phyloP scores from a whole-genome alignment of 495 filamentous ascomycete species.

The Aspergillus sclerotiicarbonarius region DNA sequence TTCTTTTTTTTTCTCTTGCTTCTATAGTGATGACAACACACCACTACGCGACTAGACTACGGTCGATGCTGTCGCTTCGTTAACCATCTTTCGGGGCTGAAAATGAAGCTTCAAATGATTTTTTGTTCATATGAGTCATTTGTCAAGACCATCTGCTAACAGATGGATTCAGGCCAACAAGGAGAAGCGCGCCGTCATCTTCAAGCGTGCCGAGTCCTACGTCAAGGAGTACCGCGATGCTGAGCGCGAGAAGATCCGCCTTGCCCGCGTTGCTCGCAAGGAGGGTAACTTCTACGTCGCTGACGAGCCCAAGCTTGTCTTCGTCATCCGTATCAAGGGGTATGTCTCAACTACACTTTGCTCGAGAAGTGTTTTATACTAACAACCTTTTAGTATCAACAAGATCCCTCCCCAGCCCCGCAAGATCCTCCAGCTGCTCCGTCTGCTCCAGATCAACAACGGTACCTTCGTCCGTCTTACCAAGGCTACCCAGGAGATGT shows the following conservation, averaged over 20 bases:
- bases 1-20: slow-evolving; percentile 23
- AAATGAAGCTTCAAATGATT: slow-evolving; percentile 32
- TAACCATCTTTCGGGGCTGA: slow-evolving; percentile 99
- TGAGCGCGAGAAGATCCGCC: slow-evolving; percentile 97
- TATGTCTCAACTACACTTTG: slow-evolving; percentile 30
- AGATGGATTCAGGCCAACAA: slow-evolving; percentile 71
- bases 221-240: slow-evolving; percentile 98
- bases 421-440: slow-evolving; percentile 98
- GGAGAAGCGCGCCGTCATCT: slow-evolving; percentile 95
- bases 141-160: slow-evolving; percentile 40
- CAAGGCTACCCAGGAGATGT: slow-evolving; percentile 97
- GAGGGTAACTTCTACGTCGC: slow-evolving; percentile 91
- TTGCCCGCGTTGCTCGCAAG: slow-evolving; percentile 81
- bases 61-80: slow-evolving; percentile 95
- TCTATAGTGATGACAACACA: slow-evolving; percentile 72
- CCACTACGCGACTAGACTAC: slow-evolving; percentile 81
- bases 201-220: slow-evolving; percentile 99
- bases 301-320: slow-evolving; percentile 94
- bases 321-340: slow-evolving; percentile 99
- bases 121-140: slow-evolving; percentile 17
- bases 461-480: slow-evolving; percentile 96
- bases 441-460: slow-evolving; percentile 99
- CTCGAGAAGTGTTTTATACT: slow-evolving; percentile 17
- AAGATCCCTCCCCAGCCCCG: slow-evolving; percentile 99
- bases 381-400: slow-evolving; percentile 76